Percentiles rank a stretch among this genome's conserved stretches.
Evolutionary conservation across 495 filamentous ascomycete species (phyloP).

Genomic region (Penicillium fimorum): DNA sequence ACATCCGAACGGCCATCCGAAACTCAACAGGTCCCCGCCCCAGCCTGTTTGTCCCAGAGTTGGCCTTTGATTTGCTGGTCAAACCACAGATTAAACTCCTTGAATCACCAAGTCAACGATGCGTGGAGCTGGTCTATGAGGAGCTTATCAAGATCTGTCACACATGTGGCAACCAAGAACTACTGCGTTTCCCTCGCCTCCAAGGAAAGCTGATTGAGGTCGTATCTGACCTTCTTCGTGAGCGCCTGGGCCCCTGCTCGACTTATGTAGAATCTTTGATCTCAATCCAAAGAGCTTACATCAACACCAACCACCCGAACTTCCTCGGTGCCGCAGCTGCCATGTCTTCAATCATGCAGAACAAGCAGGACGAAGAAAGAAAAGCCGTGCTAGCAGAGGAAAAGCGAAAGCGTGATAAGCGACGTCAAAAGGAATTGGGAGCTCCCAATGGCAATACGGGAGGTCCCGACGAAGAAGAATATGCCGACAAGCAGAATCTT

Average conservation of each 20-base stretch:
- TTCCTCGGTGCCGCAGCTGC: slow-evolving; percentile 97
- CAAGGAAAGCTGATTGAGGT: slow-evolving; percentile 98
- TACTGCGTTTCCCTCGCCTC: slow-evolving; percentile 85
- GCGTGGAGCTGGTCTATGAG: slow-evolving; percentile 97
- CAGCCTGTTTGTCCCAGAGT: slow-evolving; percentile 93
- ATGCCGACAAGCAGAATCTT: slow-evolving; percentile 49
- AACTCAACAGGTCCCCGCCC: slow-evolving; percentile 97
- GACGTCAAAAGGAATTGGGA: slow-evolving; percentile 76
- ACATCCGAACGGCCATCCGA: slow-evolving; percentile 96
- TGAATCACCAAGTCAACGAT: slow-evolving; percentile 92
- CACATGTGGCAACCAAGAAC: slow-evolving; percentile 93
- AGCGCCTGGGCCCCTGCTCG: slow-evolving; percentile 84
- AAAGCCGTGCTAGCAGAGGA: slow-evolving; percentile 78
- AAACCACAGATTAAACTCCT: slow-evolving; percentile 98
- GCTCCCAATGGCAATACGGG: slow-evolving; percentile 68
- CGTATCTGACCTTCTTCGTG: slow-evolving; percentile 91
- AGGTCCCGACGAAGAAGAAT: slow-evolving; percentile 67
- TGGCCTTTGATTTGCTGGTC: slow-evolving; percentile 95
- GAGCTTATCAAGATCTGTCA: slow-evolving; percentile 99
- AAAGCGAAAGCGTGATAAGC: slow-evolving; percentile 75
- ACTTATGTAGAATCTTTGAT: slow-evolving; percentile 94
- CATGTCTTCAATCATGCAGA: slow-evolving; percentile 93
- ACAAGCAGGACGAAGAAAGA: slow-evolving; percentile 89
- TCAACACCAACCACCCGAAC: slow-evolving; percentile 99
- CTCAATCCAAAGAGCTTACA: slow-evolving; percentile 95